Evolutionary conservation across 1,139 yeast species (phyloP), one percentile per base, ranked within the genome.

Genomic region (Kodamaea arcana): DNA sequence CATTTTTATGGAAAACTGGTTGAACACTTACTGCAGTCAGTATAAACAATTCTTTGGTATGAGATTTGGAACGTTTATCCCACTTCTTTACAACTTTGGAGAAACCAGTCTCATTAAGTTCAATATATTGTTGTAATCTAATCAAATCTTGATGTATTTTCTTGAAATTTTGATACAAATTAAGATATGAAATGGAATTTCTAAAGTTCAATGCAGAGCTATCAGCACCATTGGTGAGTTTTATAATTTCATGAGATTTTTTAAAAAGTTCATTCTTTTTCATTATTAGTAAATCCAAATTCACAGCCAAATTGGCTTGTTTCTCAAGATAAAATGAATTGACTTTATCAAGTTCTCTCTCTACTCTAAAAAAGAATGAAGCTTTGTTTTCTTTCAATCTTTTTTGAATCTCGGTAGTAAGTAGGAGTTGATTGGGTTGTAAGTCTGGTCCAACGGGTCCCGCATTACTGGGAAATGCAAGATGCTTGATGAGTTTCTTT

Each of bases 61-160:
- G 95, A 2, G 95, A 85, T 50, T 90, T 88, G 14, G 97, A 87
- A 42, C 97, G 71, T 60, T 92, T 92, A 59, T 92, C 98, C 98
- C 98, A 92, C 63, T 92, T 92, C 56, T 92, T 92, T 48, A 92
- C 75, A 23, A 87, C 97, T 60, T 92, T 92, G 21, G 94, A 81
- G 59, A 92, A 92, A 13, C 97, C 98, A 0, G 95, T 87, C 51
- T 92, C 96, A 54, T 92, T 92, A 41, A 92, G 69, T 56, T 90
- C 96, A 29, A 92, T 88, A 59, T 86, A 92, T 58, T 90, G 97
- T 54, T 92, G 95, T 20, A 92, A 67, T 39, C 95, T 72, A 44
- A 85, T 82, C 44, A 92, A 67, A 57, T 92, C 97, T 46, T 90
- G 85, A 35, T 94, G 83, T 48, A 86, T 86, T 50, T 94, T 81